These are phyloP conservation scores for Emmonsiellopsis sp. DNA, from an alignment of 2,329 filamentous ascomycete species.

Conservation along the genomic window DNA sequence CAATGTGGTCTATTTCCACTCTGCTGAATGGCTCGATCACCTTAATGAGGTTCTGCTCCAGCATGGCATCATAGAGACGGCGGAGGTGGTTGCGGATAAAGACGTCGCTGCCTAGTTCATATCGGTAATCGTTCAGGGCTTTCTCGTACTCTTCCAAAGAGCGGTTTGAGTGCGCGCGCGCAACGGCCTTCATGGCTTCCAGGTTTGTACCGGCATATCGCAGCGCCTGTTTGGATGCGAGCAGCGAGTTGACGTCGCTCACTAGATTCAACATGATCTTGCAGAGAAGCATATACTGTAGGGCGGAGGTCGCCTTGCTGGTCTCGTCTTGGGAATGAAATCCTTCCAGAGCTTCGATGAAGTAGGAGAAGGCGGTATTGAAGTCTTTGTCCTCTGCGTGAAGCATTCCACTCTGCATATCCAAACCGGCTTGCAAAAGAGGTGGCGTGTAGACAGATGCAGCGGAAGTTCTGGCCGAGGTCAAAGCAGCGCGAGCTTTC, in stretches of 20 bases:
- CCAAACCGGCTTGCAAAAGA: conserved; percentile 85
- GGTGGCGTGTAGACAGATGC: conserved; percentile 97
- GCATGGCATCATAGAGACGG: conserved; percentile 92
- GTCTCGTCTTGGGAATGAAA: conserved; percentile 89
- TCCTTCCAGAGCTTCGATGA: conserved; percentile 96
- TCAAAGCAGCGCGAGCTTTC: conserved; percentile 90
- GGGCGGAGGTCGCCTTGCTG: conserved; percentile 81
- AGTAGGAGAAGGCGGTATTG: conserved; percentile 97
- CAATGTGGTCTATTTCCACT: conserved; percentile 93
- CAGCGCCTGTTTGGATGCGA: conserved; percentile 91
- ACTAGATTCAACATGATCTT: conserved; percentile 98
- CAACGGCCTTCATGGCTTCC: conserved; percentile 98
- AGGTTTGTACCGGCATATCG: conserved; percentile 93
- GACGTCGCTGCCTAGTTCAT: conserved; percentile 85
- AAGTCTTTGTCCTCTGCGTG: conserved; percentile 99
- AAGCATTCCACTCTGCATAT: conserved; percentile 99
- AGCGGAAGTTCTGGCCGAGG: conserved; percentile 86
- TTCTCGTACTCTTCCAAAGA: conserved; percentile 96
- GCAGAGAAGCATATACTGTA: conserved; percentile 99
- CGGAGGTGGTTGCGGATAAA: conserved; percentile 97
- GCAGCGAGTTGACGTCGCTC: conserved; percentile 90
- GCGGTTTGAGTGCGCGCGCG: conserved; percentile 87
- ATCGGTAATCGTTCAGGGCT: conserved; percentile 79
- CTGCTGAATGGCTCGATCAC: conserved; percentile 98
- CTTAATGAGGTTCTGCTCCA: conserved; percentile 99